Percentiles rank a stretch among this genome's conserved stretches.
Conservation (phyloP, 106 monocot species). For the Alisma plantagoaquatica region DNA sequence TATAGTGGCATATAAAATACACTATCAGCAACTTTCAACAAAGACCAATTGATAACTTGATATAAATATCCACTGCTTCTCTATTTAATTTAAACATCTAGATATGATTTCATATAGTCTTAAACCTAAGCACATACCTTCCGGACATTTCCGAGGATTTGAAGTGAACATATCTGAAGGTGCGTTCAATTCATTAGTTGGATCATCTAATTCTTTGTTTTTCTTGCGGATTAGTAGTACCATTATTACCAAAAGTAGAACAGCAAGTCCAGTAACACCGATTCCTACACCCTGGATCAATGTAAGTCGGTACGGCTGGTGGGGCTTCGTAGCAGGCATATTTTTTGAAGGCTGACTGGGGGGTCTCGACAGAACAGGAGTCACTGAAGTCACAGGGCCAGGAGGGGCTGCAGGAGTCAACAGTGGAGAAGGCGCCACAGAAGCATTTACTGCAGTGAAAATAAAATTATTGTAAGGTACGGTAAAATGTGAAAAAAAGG, state of each 20-base stretch:
- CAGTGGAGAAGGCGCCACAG: constrained; percentile 25
- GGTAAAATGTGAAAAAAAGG: no score
- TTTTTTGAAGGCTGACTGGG: constrained; percentile 27
- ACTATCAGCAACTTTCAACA: no score
- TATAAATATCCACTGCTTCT: no score
- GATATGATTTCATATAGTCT: no score
- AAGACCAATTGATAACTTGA: no score
- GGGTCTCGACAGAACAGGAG: constrained; percentile 16
- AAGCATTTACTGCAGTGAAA: constrained; percentile 17
- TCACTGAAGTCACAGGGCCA: constrained; percentile 17
- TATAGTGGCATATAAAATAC: no score
- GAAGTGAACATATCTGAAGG: constrained; percentile 29
- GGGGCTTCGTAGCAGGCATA: constrained; percentile 16
- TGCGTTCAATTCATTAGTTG: constrained; percentile 15
- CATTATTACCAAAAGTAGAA: constrained; percentile 39
- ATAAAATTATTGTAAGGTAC: no score
- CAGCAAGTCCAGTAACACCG: constrained; percentile 34
- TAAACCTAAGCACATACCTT: constrained; percentile 52
- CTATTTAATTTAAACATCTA: no score
- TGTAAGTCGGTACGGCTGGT: constrained; percentile 25
- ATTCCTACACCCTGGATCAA: constrained; percentile 59
- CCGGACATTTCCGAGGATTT: constrained; percentile 32
- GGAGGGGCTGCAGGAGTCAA: constrained; percentile 29
- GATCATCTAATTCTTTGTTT: constrained; percentile 41
- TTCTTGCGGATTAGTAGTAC: constrained; percentile 67